Percentiles rank a stretch among this genome's conserved stretches.
phyloP scores from a whole-genome alignment of 2,329 filamentous ascomycete species.

The Didymella lethalis region DNA sequence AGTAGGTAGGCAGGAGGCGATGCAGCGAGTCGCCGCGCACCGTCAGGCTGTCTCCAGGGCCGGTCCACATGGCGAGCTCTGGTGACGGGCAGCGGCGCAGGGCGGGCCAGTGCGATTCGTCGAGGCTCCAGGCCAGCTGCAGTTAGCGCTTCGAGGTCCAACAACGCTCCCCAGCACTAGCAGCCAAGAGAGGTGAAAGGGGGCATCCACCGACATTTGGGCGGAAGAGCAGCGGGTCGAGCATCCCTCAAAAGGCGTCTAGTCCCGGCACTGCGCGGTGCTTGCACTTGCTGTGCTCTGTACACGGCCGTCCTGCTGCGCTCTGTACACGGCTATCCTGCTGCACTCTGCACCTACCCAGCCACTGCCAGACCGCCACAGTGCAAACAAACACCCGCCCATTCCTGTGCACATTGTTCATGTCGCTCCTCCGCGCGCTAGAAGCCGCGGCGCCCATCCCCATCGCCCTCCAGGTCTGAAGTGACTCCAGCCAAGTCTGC shows the following conservation, averaged over 20 bases:
- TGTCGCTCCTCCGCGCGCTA: constrained; percentile 6
- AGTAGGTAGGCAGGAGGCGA: background rate
- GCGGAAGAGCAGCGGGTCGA: constrained; percentile 18
- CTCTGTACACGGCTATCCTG: too few species aligned
- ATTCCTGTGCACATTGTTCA: constrained; percentile 2
- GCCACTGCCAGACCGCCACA: too few species aligned
- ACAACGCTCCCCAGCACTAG: constrained; percentile 26
- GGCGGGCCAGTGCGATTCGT: constrained; percentile 22
- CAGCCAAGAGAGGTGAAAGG: constrained; percentile 36
- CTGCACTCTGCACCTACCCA: too few species aligned
- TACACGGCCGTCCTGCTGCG: background rate
- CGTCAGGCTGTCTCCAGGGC: constrained; percentile 11
- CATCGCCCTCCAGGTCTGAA: background rate
- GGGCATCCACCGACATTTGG: constrained; percentile 30
- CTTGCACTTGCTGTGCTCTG: background rate
- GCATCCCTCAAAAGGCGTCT: constrained; percentile 21
- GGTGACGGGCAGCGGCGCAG: constrained; percentile 19
- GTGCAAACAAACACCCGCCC: background rate
- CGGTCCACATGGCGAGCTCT: constrained; percentile 19
- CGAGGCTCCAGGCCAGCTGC: constrained; percentile 18
- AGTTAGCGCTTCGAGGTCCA: constrained; percentile 35
- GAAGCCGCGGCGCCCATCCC: constrained; percentile 8
- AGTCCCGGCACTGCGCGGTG: constrained; percentile 18
- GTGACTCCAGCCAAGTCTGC: constrained; percentile 5
- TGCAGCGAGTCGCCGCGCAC: background rate